Percentiles rank a stretch among this genome's conserved stretches.
phyloP scores from a whole-genome alignment of 176 grass and related monocot species.

The Oryza meridionalis region DNA sequence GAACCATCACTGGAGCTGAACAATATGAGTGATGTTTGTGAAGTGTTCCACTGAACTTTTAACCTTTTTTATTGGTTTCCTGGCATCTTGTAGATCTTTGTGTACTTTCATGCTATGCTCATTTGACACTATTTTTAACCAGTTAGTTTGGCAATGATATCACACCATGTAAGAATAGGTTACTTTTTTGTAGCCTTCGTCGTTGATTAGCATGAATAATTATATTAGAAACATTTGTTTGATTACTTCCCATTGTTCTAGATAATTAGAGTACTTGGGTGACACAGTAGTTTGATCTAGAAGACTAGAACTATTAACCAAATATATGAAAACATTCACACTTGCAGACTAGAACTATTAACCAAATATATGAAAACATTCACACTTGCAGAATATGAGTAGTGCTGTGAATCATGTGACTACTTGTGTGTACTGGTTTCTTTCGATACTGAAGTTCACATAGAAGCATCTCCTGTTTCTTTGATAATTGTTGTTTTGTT shows the following conservation, averaged over 20 bases:
- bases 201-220: neutral
- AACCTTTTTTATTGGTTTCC: neutral
- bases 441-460: neutral
- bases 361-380: conserved; percentile 1
- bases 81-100: neutral
- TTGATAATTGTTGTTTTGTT: neutral
- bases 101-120: neutral
- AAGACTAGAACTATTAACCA: neutral
- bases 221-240: neutral
- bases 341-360: neutral
- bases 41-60: neutral
- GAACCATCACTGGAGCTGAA: conserved; percentile 4
- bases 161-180: neutral
- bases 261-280: neutral
- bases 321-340: conserved; percentile 10
- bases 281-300: neutral
- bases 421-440: neutral
- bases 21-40: neutral
- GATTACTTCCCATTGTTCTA: neutral
- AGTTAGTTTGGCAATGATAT: neutral
- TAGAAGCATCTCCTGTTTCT: neutral
- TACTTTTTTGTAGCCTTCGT: neutral
- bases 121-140: neutral
- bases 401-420: neutral
- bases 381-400: conserved; percentile 4